A percentile compares a stretch with the other conserved stretches of the same genome.
phyloP scores from a whole-genome alignment of 78 protist genomes.

The Cyanophora paradoxa region DNA sequence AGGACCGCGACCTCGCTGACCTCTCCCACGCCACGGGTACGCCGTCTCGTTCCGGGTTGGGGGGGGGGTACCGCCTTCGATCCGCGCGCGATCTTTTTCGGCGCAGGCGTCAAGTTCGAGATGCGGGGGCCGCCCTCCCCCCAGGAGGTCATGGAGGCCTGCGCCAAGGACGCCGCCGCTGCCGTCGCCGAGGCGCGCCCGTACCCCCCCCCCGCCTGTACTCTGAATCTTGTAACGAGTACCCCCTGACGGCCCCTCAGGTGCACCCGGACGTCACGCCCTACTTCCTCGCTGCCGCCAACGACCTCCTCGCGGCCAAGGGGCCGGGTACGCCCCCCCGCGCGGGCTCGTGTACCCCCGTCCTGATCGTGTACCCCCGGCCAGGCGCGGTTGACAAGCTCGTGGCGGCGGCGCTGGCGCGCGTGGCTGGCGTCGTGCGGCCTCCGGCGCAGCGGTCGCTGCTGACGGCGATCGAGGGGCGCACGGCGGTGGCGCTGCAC shows the following conservation, averaged over 20 bases:
- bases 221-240: neutral
- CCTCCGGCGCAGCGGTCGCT: constrained; percentile 8
- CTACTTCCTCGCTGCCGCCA: neutral
- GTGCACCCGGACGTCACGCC: neutral
- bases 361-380: neutral
- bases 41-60: too few relatives aligned
- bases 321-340: neutral
- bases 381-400: constrained; percentile 3
- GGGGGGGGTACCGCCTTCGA: too few relatives aligned
- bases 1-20: too few relatives aligned
- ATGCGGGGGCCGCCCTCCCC: constrained; percentile 15
- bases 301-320: neutral
- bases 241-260: neutral
- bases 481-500: neutral
- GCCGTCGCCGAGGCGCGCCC: neutral
- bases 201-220: neutral
- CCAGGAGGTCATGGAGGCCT: constrained; percentile 7
- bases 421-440: neutral
- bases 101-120: constrained; percentile 16
- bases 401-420: constrained; percentile 8
- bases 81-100: too few relatives aligned
- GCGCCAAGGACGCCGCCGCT: neutral
- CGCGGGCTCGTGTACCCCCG: neutral
- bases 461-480: neutral
- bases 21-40: too few relatives aligned